Percentiles rank a stretch among this genome's conserved stretches.
Evolutionary conservation across 1,139 yeast genomes (phyloP).

Genomic region (Diutina mesorugosa): DNA sequence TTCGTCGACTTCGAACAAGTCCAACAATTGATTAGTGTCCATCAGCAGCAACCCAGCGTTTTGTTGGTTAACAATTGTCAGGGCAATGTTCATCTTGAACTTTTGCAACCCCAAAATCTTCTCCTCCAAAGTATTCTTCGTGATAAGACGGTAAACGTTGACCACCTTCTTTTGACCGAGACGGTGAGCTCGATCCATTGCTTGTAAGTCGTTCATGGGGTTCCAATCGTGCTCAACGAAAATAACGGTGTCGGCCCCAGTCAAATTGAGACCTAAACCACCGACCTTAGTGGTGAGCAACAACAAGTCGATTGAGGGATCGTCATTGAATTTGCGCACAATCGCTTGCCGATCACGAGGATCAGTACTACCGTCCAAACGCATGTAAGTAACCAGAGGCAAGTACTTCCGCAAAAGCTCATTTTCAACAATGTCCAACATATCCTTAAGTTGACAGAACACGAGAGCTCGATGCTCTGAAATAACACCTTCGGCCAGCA

Average conservation of each 20-base stretch:
- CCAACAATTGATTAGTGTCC: conserved; percentile 93
- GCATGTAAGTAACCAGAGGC: conserved; percentile 89
- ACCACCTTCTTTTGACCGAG: conserved; percentile 97
- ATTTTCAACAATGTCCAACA: conserved; percentile 93
- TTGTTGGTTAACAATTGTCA: conserved; percentile 92
- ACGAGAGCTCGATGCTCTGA: conserved; percentile 92
- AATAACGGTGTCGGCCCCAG: conserved; percentile 98
- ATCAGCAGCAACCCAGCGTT: conserved; percentile 88
- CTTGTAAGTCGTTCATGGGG: conserved; percentile 98
- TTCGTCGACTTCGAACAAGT: conserved; percentile 70
- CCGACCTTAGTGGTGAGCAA: conserved; percentile 95
- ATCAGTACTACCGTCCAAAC: conserved; percentile 91
- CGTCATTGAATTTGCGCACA: conserved; percentile 86
- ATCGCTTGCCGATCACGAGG: conserved; percentile 86
- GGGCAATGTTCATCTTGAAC: conserved; percentile 94
- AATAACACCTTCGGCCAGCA: conserved; percentile 58
- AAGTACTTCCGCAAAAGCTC: conserved; percentile 72
- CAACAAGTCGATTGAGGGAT: conserved; percentile 91
- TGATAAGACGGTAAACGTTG: conserved; percentile 83
- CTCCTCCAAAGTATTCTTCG: conserved; percentile 88
- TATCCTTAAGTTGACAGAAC: conserved; percentile 93
- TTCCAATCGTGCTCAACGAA: conserved; percentile 99
- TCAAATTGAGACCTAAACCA: conserved; percentile 89
- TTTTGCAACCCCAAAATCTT: conserved; percentile 97
- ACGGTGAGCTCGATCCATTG: conserved; percentile 98